Base-by-base conservation (phyloP, 2,329 filamentous ascomycete genomes). In the Pseudogymnoascus destructans region DNA sequence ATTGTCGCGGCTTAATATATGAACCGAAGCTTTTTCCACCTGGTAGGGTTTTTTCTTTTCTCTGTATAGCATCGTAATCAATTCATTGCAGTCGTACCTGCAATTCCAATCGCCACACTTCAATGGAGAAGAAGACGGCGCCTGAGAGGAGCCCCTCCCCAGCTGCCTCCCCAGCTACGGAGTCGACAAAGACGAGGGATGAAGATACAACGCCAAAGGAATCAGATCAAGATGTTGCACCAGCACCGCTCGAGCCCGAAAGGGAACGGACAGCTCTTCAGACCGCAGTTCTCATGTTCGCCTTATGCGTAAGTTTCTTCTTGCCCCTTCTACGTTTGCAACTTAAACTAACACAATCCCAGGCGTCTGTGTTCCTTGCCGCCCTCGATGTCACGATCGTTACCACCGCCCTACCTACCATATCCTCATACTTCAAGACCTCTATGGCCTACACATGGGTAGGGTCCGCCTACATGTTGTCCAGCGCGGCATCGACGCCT, bases 401-500 rank as follows among this genome's bases (percentile, higher is more conserved):
- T 57, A 79, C 81, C 0, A 84, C 81, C 3, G 79, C 81, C 2
- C 70, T 84, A 0, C 81, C 81, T 0, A 82, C 79, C 1, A 84
- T 84, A 57, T 73, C 75, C 13, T 72, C 75, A 61, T 69, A 78
- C 32, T 79, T 81, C 64, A 68, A 77, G 15, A 77, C 75, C 4
- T 70, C 72, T 3, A 65, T 61, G 1, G 66, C 66, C 1, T 91
- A 89, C 70, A 82, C 83, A 11, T 91, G 87, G 88, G 86, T 92
- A 61, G 87, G 86, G 0, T 82, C 79, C 25, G 81, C 86, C 0
- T 91, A 86, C 68, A 74, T 89, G 3, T 78, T 91, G 9, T 84
- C 82, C 13, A 82, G 81, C 65, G 82, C 85, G 0, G 82, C 85
- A 0, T 77, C 77, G 1, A 80, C 79, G 0, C 85, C 86, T 0